Conservation (phyloP, 768 basidiomycete genomes). For the Boletus tomentosulus region DNA sequence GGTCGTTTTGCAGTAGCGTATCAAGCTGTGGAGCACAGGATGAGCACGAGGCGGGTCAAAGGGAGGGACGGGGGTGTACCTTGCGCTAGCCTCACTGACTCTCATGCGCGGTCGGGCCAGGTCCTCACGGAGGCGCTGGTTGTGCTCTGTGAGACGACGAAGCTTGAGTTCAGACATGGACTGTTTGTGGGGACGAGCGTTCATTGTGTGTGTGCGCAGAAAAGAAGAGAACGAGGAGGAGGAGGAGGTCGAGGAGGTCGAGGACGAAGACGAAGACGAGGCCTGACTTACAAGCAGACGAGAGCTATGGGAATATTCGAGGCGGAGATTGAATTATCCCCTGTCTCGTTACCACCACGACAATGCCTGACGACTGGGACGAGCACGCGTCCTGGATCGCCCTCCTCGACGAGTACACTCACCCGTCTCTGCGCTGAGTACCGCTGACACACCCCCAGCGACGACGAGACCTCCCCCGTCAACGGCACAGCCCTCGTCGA, state of each 20-base stretch:
- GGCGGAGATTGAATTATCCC: conserved; percentile 20
- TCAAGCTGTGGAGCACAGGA: conserved; percentile 52
- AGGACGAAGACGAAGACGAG: conserved; percentile 13
- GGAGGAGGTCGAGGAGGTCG: background rate
- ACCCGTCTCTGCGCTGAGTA: background rate
- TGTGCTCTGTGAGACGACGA: conserved; percentile 89
- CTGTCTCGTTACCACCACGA: conserved; percentile 5
- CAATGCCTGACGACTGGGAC: conserved; percentile 23
- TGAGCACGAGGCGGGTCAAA: background rate
- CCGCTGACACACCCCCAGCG: conserved; percentile 21
- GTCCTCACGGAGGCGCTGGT: conserved; percentile 86
- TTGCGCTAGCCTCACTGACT: conserved; percentile 88
- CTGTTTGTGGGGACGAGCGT: conserved; percentile 79
- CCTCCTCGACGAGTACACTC: conserved; percentile 25
- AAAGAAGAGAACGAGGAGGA: conserved; percentile 1
- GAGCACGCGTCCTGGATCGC: conserved; percentile 27
- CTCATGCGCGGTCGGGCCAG: conserved; percentile 82
- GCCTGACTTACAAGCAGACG: background rate
- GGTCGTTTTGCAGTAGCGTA: conserved; percentile 91
- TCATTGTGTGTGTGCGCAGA: conserved; percentile 43
- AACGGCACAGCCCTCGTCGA: conserved; percentile 46
- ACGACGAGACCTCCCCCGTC: conserved; percentile 36
- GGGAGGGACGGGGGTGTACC: conserved; percentile 38
- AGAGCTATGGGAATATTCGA: conserved; percentile 4
- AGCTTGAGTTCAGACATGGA: conserved; percentile 98